Base-by-base conservation (phyloP, 805 yeast species). In the Kodamaea kakaduensis region DNA sequence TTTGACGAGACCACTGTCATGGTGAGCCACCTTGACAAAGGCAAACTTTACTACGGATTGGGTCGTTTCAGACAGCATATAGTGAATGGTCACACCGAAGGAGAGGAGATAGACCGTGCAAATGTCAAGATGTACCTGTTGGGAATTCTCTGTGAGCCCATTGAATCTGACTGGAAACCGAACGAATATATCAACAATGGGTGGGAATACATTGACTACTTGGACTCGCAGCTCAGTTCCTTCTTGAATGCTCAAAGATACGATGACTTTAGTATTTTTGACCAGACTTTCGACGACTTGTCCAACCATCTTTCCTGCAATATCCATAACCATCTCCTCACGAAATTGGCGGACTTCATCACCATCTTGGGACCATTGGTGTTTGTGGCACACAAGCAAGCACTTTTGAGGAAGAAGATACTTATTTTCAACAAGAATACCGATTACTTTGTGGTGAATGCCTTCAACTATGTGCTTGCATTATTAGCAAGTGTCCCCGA, bases 401-500 rank as follows among this genome's bases (percentile, higher is more conserved):
- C 78, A 2, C 56, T 84, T 25, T 50, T 81, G 21, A 60, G 93
- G 13, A 71, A 76, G 39, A 60, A 76, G 23, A 67, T 84, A 4
- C 42, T 84, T 2, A 40, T 54, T 14, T 51, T 53, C 29, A 41
- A 41, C 30, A 36, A 35, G 21, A 23, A 22, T 4, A 37, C 38
- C 12, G 45, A 49, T 30, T 47, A 46, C 36, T 57, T 40, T 25
- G 40, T 38, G 14, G 33, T 52, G 17, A 38, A 38, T 28, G 35
- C 77, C 10, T 75, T 73, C 52, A 67, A 76, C 4, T 82, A 80
- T 49, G 60, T 81, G 17, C 50, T 83, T 0, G 67, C 84, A 3
- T 60, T 81, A 9, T 49, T 84, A n/a, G 71, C 85, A 1, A 59
- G 79, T 2, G 65, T 83, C 3, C 90, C 93, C 0, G 64, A 69